Evolutionary conservation across 2,329 filamentous ascomycete species (phyloP).

Genomic region (Rutstroemia sp.): DNA sequence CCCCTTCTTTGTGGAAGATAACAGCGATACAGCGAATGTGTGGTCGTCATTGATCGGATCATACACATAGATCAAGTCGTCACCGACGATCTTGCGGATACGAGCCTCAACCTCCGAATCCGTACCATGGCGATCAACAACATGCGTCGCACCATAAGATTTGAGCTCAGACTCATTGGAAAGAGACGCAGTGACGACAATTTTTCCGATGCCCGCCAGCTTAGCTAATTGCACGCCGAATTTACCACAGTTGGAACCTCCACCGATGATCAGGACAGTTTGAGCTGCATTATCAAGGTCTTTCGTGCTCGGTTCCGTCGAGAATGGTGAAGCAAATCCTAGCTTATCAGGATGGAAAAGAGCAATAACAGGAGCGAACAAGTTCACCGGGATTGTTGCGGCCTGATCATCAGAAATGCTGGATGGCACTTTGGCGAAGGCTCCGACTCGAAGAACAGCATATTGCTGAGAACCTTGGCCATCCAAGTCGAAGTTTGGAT

Average conservation of each 20-base stretch:
- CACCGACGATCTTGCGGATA: neutral
- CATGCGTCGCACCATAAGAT: constrained; percentile 33
- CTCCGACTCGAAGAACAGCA: constrained; percentile 26
- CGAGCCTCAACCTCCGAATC: constrained; percentile 1
- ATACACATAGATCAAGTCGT: constrained; percentile 3
- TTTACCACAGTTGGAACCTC: constrained; percentile 29
- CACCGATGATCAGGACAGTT: constrained; percentile 30
- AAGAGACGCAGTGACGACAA: constrained; percentile 32
- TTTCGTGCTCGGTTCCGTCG: neutral
- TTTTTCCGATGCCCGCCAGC: constrained; percentile 31
- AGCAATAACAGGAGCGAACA: constrained; percentile 29
- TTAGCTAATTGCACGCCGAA: constrained; percentile 29
- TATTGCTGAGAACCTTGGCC: constrained; percentile 33
- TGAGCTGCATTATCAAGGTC: constrained; percentile 1
- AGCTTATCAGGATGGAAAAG: constrained; percentile 26
- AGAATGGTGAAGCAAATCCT: constrained; percentile 2
- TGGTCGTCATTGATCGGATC: constrained; percentile 8
- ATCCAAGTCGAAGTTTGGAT: neutral
- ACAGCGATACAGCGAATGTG: neutral
- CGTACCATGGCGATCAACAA: constrained; percentile 29
- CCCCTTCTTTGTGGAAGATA: constrained; percentile 7
- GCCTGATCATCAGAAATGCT: constrained; percentile 31
- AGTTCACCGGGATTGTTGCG: constrained; percentile 32
- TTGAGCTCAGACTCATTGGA: constrained; percentile 27
- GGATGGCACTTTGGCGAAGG: constrained; percentile 30